Base-by-base conservation (phyloP, 2,329 filamentous ascomycete species). In the Trichoderma cornu-damae region DNA sequence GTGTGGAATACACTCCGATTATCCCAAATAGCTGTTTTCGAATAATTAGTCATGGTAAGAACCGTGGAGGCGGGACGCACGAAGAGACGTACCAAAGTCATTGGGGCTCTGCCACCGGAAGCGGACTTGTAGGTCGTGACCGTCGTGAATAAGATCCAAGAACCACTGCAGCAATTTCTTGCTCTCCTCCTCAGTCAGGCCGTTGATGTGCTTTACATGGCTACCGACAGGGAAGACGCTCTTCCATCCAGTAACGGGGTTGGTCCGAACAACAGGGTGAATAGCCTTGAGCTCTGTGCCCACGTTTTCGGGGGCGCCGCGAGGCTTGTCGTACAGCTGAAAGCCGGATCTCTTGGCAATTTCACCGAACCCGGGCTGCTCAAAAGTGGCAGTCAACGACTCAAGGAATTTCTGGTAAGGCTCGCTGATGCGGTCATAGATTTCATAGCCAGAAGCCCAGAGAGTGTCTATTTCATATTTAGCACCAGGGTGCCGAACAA, bases 401-500 rank as follows among this genome's bases (percentile, higher is more conserved):
- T 87, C 83, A 26, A 86, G 74, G 67, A 86, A 86, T 22, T 71
- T 71, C 58, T 80, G 81, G 53, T 81, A 80, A 0, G 80, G 72
- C 2, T 73, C 71, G 3, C 80, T 84, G 58, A 88, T 74, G 26
- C 82, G 78, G 64, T 88, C 84, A 64, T 86, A 88, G 11, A 86
- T 69, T 62, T 87, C 84, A 65, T 87, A 87, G 0, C 83, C 83
- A 0, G 82, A 85, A 0, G 84, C 85, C 83, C 84, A 88, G 5
- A 88, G 76, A 0, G 85, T 87, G 67, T 81, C 77, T 77, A 22
- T 22, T 6, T 7, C 20, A n/a, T 6, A 4, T 5, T 57, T 49
- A 12, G 37, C n/a, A 22, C n/a, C n/a, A 30, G 3, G 3, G 28
- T 60, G 35, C 34, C n/a, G 8, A 18, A 2, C 16, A 14, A 8